A percentile compares a stretch with the other conserved stretches of the same genome.
phyloP scores from a whole-genome alignment of 495 filamentous ascomycete genomes.

The Pseudomonodictys pantanalensis region DNA sequence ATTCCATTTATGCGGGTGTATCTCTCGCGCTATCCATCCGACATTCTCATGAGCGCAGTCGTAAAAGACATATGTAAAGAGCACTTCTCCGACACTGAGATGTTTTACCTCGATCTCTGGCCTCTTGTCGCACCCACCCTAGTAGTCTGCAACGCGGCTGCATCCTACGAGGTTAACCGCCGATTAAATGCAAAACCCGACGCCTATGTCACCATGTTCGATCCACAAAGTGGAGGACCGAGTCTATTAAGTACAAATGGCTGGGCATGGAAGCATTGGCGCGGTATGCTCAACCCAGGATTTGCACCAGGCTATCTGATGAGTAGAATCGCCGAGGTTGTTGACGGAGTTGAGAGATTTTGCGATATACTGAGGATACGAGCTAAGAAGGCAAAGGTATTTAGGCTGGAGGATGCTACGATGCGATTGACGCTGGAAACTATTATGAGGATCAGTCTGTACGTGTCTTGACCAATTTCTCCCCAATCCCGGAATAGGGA shows the following conservation, averaged over 20 bases:
- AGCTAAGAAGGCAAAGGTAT: neutral
- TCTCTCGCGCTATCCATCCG: neutral
- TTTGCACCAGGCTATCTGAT: conserved; percentile 6
- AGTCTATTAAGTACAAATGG: conserved; percentile 1
- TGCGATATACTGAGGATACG: neutral
- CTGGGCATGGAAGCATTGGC: conserved; percentile 3
- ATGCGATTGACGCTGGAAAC: conserved; percentile 2
- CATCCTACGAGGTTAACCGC: neutral
- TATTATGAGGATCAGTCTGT: conserved; percentile 2
- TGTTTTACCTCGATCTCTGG: conserved; percentile 12
- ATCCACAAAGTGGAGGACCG: neutral
- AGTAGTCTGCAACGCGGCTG: neutral
- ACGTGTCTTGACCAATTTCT: neutral
- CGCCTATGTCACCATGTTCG: neutral
- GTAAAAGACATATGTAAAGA: neutral
- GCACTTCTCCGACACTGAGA: neutral
- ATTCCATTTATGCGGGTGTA: neutral
- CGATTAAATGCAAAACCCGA: neutral
- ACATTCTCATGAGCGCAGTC: neutral
- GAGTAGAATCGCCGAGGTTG: neutral
- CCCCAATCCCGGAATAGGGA: too few relatives aligned
- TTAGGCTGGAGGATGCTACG: neutral
- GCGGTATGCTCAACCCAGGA: conserved; percentile 1
- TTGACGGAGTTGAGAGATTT: neutral
- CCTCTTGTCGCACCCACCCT: neutral